phyloP scores from a whole-genome alignment of 768 basidiomycete genomes.

The Lactarius quietus region DNA sequence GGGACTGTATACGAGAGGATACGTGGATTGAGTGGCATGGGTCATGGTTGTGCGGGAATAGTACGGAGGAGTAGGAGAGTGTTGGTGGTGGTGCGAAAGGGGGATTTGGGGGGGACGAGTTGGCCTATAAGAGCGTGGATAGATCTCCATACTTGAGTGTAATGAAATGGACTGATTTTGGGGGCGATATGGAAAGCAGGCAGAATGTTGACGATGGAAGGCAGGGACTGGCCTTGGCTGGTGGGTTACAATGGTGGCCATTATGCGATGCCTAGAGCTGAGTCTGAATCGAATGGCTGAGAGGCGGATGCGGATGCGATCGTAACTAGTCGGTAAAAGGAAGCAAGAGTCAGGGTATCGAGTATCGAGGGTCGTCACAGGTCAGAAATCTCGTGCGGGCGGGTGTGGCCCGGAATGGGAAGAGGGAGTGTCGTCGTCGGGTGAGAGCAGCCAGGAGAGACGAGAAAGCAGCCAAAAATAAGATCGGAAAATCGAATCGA shows the following conservation, averaged over 20 bases:
- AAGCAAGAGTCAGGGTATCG: constrained; percentile 5
- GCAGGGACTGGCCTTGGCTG: constrained; percentile 21
- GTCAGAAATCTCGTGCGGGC: not conserved
- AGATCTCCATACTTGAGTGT: constrained; percentile 17
- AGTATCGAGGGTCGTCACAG: constrained; percentile 17
- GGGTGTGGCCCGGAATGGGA: constrained; percentile 13
- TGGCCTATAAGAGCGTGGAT: constrained; percentile 23
- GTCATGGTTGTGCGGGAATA: constrained; percentile 10
- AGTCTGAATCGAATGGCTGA: constrained; percentile 14
- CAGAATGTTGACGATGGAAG: constrained; percentile 22
- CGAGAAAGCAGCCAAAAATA: not conserved
- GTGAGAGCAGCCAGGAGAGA: not conserved
- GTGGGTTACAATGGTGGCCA: constrained; percentile 19
- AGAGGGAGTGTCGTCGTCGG: not conserved
- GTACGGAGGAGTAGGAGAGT: constrained; percentile 13
- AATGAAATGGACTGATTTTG: constrained; percentile 23
- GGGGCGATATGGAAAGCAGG: constrained; percentile 12
- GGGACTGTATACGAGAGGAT: constrained; percentile 16
- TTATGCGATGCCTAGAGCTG: constrained; percentile 19
- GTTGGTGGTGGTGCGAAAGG: not conserved
- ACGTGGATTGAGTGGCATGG: constrained; percentile 2
- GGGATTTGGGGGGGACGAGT: constrained; percentile 19
- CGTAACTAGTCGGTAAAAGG: constrained; percentile 23
- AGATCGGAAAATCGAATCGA: not conserved
- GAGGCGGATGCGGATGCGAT: constrained; percentile 22